Percentiles rank a stretch among this genome's conserved stretches.
phyloP scores from a whole-genome alignment of 2,329 filamentous ascomycete species.

The Pseudofabraea citricarpa region DNA sequence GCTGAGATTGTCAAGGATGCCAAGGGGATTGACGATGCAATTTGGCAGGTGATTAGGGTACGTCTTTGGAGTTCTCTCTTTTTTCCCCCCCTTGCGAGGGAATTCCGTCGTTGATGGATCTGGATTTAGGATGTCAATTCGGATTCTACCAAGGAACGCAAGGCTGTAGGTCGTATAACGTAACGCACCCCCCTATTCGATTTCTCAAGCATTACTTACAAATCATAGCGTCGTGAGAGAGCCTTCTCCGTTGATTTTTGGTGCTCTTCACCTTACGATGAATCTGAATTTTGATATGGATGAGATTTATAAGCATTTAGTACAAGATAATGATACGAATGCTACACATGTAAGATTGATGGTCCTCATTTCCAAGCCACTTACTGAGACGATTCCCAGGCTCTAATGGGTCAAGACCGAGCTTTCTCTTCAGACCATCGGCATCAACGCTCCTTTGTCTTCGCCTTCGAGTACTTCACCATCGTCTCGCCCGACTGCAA shows the following conservation, averaged over 20 bases:
- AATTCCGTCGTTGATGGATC: constrained; percentile 1
- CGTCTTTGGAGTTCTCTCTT: not conserved
- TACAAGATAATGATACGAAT: constrained; percentile 34
- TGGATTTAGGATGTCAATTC: constrained; percentile 17
- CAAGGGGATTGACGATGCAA: constrained; percentile 18
- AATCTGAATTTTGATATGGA: constrained; percentile 56
- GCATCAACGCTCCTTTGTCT: constrained; percentile 53
- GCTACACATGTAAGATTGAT: constrained; percentile 33
- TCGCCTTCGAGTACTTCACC: constrained; percentile 62
- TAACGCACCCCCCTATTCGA: too few species aligned
- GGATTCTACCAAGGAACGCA: constrained; percentile 10
- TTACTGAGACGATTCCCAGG: constrained; percentile 6
- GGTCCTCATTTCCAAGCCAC: constrained; percentile 21
- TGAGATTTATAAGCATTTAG: constrained; percentile 50
- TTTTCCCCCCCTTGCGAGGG: not conserved
- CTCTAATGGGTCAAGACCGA: constrained; percentile 11
- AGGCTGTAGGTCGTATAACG: constrained; percentile 19
- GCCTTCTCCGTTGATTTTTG: constrained; percentile 55
- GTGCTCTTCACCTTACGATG: constrained; percentile 54
- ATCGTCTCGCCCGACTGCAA: constrained; percentile 49
- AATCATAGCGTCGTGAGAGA: constrained; percentile 51
- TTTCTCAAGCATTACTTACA: too few species aligned
- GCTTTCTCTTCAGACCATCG: constrained; percentile 30
- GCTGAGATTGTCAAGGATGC: constrained; percentile 13
- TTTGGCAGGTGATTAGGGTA: constrained; percentile 21